Base-by-base conservation (phyloP, 2,329 filamentous ascomycete species). In the Fusarium odoratissimum region DNA sequence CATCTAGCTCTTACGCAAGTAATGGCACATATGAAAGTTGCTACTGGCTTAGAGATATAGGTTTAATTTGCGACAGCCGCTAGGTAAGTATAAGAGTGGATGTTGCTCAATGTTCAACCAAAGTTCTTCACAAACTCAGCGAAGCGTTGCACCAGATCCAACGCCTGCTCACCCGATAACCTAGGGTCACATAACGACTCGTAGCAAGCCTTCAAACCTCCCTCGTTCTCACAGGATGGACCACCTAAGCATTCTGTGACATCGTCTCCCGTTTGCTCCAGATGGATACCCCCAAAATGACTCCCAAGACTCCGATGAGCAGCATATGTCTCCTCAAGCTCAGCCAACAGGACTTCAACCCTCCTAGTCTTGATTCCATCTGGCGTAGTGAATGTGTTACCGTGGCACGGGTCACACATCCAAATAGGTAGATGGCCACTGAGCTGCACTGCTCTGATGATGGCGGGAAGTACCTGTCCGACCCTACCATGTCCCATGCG, bases 1-100 rank as follows among this genome's bases (percentile, higher is more conserved):
- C 19, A 11, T 46, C 8, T 11, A 46, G 12, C 8, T 8, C 10
- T 10, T 10, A 21, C 8, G 12, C 1, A 21, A n/a, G 4, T 10
- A 11, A 16, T 46, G 9, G 3, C 6, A 30, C 2, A n/a, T 6
- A 16, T 46, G 3, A 30, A 0, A 30, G 13, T 1, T n/a, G 0
- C 19, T 16, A 7, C 17, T 7, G 6, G 9, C 3, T 2, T 14
- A 4, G 19, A 8, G 1, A 16, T 16, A 8, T 5, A 21, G 9
- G 6, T 16, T 13, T 9, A 14, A 16, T 11, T 30, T 46, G 3
- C 12, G 3, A 3, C 6, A 4, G 12, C 4, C 6, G 6, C 30
- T 46, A 1, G 0, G 7, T 30, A 11, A 11, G 0, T 21, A 30
- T 12, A 46, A 13, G 3, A 46, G 19, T n/a, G 11, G 25, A 13